Base-by-base conservation (phyloP, 2,329 filamentous ascomycete genomes). In the Fusarium sp. region DNA sequence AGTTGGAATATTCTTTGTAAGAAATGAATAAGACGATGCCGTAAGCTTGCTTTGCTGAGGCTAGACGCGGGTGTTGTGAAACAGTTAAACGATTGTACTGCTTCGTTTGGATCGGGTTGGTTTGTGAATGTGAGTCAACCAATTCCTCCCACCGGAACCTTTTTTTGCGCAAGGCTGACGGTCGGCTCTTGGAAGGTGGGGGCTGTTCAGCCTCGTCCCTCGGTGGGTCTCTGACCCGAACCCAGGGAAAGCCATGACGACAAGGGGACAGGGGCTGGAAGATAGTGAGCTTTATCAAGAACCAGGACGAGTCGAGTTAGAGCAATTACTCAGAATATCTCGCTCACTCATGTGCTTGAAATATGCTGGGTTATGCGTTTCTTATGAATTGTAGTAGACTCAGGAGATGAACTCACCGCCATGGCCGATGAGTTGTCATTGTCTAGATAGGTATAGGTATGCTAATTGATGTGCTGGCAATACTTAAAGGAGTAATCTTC, bases 161-260 rank as follows among this genome's bases (percentile, higher is more conserved):
- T 75, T 75, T 75, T 75, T 75, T 75, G 62, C 65, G 70, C 73
- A 66, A 76, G 74, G 74, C 74, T 75, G 59, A 62, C 51, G 29
- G 60, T 68, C 59, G 43, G 62, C 43, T 58, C 47, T 57, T 59
- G 46, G 42, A 51, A 24, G 58, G 61, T 73, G 70, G 73, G 71
- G 67, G 38, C 55, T 60, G 32, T 29, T 63, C 70, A 74, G 68
- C 73, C 72, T 75, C 59, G 68, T 58, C 55, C 30, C 47, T 69
- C 42, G 49, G 62, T 67, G 69, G 64, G 59, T 42, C 42, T 38
- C 15, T 42, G 30, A 34, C 53, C 67, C 53, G 12, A 51, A 29
- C 43, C 24, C 22, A 42, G 25, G 50, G 34, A 57, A 54, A 38
- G 46, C 59, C 68, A 71, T 71, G 68, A 71, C 68, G 69, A 66